Conservation (phyloP, 1,139 yeast species). For the Kodamaea sp. region DNA sequence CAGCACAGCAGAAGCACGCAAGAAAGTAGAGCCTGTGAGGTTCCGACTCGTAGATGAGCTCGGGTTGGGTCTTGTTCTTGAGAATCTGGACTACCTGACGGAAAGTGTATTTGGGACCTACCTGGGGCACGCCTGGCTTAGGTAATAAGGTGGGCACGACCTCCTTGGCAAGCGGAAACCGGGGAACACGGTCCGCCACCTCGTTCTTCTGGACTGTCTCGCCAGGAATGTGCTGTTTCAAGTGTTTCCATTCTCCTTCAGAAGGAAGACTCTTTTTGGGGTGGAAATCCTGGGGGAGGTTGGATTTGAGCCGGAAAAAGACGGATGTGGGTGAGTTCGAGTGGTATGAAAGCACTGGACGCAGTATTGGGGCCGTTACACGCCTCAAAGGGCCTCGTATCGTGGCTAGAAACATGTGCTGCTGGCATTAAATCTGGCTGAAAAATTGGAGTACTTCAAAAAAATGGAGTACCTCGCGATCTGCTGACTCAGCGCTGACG, state of each 20-base stretch:
- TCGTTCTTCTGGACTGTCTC: conserved; percentile 53
- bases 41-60: conserved; percentile 78
- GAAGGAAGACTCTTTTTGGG: conserved; percentile 36
- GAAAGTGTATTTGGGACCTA: conserved; percentile 57
- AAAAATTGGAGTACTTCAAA: background rate
- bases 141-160: conserved; percentile 70
- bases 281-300: conserved; percentile 27
- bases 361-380: background rate
- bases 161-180: conserved; percentile 68
- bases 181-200: conserved; percentile 53
- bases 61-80: conserved; percentile 60
- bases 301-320: conserved; percentile 24
- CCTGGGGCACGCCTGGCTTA: conserved; percentile 71
- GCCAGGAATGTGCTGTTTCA: conserved; percentile 61
- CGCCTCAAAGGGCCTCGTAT: background rate
- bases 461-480: too few species aligned
- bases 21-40: conserved; percentile 78
- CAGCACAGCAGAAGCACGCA: conserved; percentile 66
- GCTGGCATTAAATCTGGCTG: background rate
- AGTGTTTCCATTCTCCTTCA: conserved; percentile 45
- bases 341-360: background rate
- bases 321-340: background rate
- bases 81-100: conserved; percentile 66
- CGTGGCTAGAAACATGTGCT: background rate
- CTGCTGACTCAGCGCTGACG: too few species aligned